These are phyloP conservation scores for Fagus crenata DNA, from an alignment of 306 rosid species.

Conservation along the genomic window DNA sequence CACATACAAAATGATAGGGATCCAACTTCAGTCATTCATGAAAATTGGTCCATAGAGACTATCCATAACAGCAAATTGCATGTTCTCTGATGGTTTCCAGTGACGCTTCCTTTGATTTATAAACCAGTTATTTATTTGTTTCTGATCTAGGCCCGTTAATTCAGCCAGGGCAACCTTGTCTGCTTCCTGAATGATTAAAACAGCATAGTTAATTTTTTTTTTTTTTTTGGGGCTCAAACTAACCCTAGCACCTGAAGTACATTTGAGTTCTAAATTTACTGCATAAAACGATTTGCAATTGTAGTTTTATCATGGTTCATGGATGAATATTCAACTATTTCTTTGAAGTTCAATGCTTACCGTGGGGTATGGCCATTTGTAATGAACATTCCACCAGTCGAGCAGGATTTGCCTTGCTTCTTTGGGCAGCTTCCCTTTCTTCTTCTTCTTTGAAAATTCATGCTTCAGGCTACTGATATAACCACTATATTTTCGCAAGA, in stretches of 20 bases:
- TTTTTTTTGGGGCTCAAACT: too few species aligned
- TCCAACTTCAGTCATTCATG: conserved; percentile 20
- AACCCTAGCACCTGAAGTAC: too few species aligned
- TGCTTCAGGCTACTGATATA: conserved; percentile 59
- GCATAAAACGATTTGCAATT: background rate
- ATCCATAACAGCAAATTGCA: conserved; percentile 53
- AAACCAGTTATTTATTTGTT: conserved; percentile 82
- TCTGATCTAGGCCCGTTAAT: conserved; percentile 65
- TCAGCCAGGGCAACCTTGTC: conserved; percentile 66
- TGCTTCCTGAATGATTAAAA: conserved; percentile 44
- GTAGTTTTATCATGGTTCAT: background rate
- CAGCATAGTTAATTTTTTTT: background rate
- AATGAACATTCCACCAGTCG: conserved; percentile 78
- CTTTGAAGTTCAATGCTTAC: conserved; percentile 32
- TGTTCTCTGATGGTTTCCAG: conserved; percentile 68
- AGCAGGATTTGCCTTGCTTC: conserved; percentile 63
- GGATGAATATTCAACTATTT: background rate
- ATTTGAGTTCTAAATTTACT: background rate
- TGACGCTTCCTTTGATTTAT: conserved; percentile 89
- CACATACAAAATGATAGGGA: background rate
- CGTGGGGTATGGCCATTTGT: conserved; percentile 87
- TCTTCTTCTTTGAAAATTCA: conserved; percentile 62
- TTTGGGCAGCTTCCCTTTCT: conserved; percentile 66
- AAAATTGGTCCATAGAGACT: conserved; percentile 45
- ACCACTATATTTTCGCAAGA: conserved; percentile 59